Base-by-base conservation (phyloP, 2,329 filamentous ascomycete genomes). In the Fusarium algeriense region DNA sequence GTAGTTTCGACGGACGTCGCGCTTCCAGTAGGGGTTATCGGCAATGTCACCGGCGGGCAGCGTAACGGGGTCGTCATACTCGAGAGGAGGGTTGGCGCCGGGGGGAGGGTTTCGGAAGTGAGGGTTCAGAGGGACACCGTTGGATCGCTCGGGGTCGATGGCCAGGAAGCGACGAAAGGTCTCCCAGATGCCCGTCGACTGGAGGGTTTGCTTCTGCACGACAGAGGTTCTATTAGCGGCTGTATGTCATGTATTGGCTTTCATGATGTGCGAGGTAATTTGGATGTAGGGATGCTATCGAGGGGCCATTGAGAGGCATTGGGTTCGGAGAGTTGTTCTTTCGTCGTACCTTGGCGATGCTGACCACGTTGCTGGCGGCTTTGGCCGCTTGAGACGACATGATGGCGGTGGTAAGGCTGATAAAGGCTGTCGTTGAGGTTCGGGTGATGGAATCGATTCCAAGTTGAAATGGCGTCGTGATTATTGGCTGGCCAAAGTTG, bases 111-210 rank as follows among this genome's bases (percentile, higher is more conserved):
- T 92, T 76, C 96, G 95, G 88, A 89, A 98, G 85, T 95, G 91
- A 43, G 94, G 91, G 88, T 98, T 98, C 78, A 99, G 85, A 49
- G 96, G 96, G 23, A 99, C 86, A 82, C 96, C 96, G 78, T 92
- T 94, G 74, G 95, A 98, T 73, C 96, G 95, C 78, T 93, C 90
- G 38, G 94, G 89, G 81, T 97, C 95, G 78, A 99, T 85, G 74
- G 94, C 90, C 74, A 98, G 83, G 76, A 91, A 80, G 75, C 90
- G 89, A 81, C 95, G 94, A 81, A 99, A 85, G 61, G 85, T 85
- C 79, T 95, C 94, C 93, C 94, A 98, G 82, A 98, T 85, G 43
- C 96, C 96, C 41, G 87, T 89, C 55, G 95, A 96, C 80, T 97
- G 93, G 71, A 98, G 86, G 38, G 95, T 97, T 85, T 99, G 95